Evolutionary conservation across 2,329 filamentous ascomycete species (phyloP), one percentile per base, ranked within the genome.

Genomic region (Arachnomyces sp.): DNA sequence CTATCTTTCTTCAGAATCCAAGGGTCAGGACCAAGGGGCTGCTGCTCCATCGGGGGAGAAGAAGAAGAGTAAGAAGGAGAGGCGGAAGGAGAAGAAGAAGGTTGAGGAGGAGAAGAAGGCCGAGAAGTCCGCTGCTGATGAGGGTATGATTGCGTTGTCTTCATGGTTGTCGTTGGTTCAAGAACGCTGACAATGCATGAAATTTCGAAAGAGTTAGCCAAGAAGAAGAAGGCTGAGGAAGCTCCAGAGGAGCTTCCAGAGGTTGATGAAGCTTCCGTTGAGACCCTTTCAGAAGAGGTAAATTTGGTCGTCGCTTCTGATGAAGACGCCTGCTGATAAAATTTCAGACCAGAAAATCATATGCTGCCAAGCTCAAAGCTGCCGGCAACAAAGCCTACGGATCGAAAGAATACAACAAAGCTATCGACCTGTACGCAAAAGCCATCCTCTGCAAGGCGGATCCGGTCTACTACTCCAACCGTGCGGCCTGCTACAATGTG

Each of bases 391-490:
- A 92, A 68, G 87, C 92, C 6, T 98, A 95, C 58, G 88, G 87
- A 45, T 80, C 81, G 52, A 96, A 95, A 70, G 84, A 94, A 57
- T 95, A 95, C 68, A 82, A 87, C 66, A 81, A 79, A 55, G 92
- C 92, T 51, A 98, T 98, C 59, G 84, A 89, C 3, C 79, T 98
- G 28, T 98, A 98, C 68, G 85, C 85, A 51, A 86, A 94, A 70
- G 92, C 92, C 37, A 94, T 98, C 55, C 71, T 96, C 38, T 96
- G 92, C 82, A 94, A 92, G 70, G 83, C 89, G 43, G 92, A 98
- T 58, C 88, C 92, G 25, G 89, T 98, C 62, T 98, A 92, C 74
- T 98, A 93, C 76, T 96, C 92, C 49, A 98, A 98, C 75, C 84
- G 92, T 54, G 92, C 92, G 43, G 92, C 92, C 40, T 98, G 92